Evolutionary conservation across 2,329 filamentous ascomycete species (phyloP).

Genomic region (Pseudocercospora cruenta): DNA sequence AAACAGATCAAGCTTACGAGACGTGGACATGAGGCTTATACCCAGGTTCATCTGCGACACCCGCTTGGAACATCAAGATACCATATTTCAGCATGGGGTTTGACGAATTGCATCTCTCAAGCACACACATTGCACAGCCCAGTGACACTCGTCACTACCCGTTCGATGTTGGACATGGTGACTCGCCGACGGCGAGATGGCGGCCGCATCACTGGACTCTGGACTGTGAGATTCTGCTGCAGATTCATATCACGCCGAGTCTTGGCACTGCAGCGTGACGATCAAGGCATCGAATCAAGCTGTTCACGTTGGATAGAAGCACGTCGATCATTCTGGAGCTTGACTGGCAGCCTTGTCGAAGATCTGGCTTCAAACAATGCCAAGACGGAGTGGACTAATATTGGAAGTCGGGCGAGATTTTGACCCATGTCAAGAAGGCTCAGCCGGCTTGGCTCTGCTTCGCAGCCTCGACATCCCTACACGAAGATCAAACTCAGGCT

Average conservation of each 20-base stretch:
- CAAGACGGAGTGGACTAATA: neutral
- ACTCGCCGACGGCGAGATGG: neutral
- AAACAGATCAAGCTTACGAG: neutral
- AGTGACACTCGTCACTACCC: neutral
- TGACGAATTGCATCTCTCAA: neutral
- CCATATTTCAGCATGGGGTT: neutral
- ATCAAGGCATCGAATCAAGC: neutral
- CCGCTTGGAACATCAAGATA: neutral
- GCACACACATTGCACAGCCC: neutral
- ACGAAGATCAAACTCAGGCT: neutral
- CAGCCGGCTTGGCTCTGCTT: neutral
- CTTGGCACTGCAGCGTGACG: neutral
- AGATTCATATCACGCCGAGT: neutral
- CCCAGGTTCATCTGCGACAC: neutral
- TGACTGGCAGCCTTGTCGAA: neutral
- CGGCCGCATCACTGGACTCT: neutral
- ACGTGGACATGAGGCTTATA: neutral
- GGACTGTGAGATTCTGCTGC: neutral
- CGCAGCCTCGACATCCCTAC: neutral
- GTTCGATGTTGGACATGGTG: neutral
- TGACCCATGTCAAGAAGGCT: neutral
- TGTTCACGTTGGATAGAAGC: neutral
- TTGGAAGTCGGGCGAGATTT: neutral
- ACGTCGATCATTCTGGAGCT: neutral
- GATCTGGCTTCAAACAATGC: conserved; percentile 2